Base-by-base conservation (phyloP, 2,329 filamentous ascomycete species). In the Pleurostoma richardsiae region DNA sequence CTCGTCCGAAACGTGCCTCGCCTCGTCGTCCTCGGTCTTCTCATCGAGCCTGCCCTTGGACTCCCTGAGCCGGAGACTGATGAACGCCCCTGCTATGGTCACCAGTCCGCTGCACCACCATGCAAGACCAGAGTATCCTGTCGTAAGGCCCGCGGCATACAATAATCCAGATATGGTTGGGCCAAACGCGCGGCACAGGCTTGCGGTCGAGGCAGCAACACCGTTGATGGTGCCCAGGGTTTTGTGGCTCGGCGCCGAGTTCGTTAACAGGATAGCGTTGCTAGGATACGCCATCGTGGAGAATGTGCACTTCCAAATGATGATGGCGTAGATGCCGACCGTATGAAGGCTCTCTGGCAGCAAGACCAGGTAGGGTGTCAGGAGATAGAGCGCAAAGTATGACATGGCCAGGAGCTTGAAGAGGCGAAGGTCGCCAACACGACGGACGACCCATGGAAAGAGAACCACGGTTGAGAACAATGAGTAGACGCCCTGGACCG, bases 151-250 rank as follows among this genome's bases (percentile, higher is more conserved):
- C 44, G 85, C 73, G 4, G 90, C 81, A 66, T 96, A 95, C 28
- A 97, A 76, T 29, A 90, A 72, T 2, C 94, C 94, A 3, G 91
- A 95, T 3, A 96, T 71, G 0, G 89, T 91, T 3, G 94, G 94
- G 0, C 92, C 92, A 51, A 96, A 85, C 0, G 90, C 90, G 46
- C 94, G 82, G 63, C 86, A 91, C 41, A 96, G 71, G 61, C 90
- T 96, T 4, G 94, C 94, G 3, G 89, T 90, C 2, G 91, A 96
- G 30, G 90, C 90, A 1, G 91, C 91, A 10, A 91, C 85, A 19
- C 94, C 94, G 58, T 97, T 97, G 65, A 99, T 86, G 1, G 88
- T 91, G 3, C 94, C 94, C 2, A 97, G 81, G 1, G 95, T 87
- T 43, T 88, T 79, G 47, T 86, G 86, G 6, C 86, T 91, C 0